A percentile compares a stretch with the other conserved stretches of the same genome.
These are phyloP conservation scores for Gossypium rotundifolium DNA, from an alignment of 345 rosid genomes.

Conservation along the genomic window DNA sequence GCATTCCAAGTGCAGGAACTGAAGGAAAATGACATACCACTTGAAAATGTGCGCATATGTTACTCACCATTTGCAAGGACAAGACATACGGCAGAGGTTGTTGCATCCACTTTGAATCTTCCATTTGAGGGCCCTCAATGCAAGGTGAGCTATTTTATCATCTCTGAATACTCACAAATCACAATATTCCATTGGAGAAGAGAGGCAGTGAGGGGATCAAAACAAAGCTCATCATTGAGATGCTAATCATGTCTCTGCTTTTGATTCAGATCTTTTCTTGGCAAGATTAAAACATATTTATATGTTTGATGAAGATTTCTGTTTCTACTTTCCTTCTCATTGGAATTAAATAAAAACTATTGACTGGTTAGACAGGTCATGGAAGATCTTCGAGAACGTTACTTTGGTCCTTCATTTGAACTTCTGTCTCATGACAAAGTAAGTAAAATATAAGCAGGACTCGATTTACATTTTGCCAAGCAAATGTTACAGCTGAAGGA, in stretches of 20 bases:
- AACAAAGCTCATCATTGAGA: background rate
- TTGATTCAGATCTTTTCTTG: background rate
- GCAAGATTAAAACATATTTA: too few species aligned
- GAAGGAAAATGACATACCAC: constrained; percentile 43
- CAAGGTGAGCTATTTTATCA: constrained; percentile 34
- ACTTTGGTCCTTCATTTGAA: constrained; percentile 83
- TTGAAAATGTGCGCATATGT: constrained; percentile 69
- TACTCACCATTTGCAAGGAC: constrained; percentile 93
- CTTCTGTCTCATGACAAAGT: constrained; percentile 82
- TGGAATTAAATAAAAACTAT: constrained; percentile 1
- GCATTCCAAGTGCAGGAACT: constrained; percentile 47
- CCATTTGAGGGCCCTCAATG: constrained; percentile 74
- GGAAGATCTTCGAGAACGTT: constrained; percentile 83
- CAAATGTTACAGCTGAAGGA: background rate
- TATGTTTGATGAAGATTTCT: background rate
- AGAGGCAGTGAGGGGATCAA: background rate
- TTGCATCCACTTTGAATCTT: constrained; percentile 56
- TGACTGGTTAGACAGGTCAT: constrained; percentile 38
- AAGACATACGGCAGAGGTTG: constrained; percentile 69
- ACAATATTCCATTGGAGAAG: background rate
- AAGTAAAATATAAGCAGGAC: constrained; percentile 1
- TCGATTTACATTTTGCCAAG: background rate
- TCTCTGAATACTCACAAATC: background rate
- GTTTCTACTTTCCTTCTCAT: background rate
- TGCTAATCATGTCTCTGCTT: background rate